Conservation (phyloP, 257 asterid genomes). For the Eucommia ulmoides region DNA sequence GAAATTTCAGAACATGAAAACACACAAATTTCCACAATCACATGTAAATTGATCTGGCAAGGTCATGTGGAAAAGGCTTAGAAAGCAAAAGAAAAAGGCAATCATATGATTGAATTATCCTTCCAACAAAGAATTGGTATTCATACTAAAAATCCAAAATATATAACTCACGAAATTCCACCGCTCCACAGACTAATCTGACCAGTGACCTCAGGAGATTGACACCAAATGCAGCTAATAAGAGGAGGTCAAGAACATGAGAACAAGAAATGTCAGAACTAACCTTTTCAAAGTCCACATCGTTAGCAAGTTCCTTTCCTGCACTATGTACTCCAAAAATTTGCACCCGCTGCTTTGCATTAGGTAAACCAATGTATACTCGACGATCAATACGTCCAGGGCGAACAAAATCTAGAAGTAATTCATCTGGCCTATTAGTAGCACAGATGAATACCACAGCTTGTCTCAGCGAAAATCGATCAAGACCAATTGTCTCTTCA, state of each 20-base stretch:
- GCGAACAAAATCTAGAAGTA: slow-evolving; percentile 76
- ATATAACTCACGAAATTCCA: too few species aligned
- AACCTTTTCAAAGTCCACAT: slow-evolving; percentile 86
- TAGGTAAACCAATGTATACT: slow-evolving; percentile 87
- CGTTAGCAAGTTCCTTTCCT: slow-evolving; percentile 75
- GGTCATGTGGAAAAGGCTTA: too few species aligned
- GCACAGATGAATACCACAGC: slow-evolving; percentile 95
- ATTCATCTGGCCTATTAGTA: slow-evolving; percentile 93
- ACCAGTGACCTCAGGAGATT: too few species aligned
- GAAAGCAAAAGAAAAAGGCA: neutral
- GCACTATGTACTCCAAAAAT: slow-evolving; percentile 94
- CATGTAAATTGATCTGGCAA: too few species aligned
- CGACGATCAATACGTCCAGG: slow-evolving; percentile 96
- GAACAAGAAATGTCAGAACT: slow-evolving; percentile 8
- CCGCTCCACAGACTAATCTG: too few species aligned
- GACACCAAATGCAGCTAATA: too few species aligned
- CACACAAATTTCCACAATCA: too few species aligned
- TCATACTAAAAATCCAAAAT: neutral
- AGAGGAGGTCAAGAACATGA: too few species aligned
- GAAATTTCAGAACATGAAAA: too few species aligned
- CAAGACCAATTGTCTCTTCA: slow-evolving; percentile 75
- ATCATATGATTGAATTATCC: neutral
- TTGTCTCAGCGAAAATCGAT: slow-evolving; percentile 83
- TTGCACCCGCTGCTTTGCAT: slow-evolving; percentile 85
- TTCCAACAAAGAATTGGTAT: neutral